Base-by-base conservation (phyloP, 2,329 filamentous ascomycete genomes). In the Sporothrix euskadiensis region DNA sequence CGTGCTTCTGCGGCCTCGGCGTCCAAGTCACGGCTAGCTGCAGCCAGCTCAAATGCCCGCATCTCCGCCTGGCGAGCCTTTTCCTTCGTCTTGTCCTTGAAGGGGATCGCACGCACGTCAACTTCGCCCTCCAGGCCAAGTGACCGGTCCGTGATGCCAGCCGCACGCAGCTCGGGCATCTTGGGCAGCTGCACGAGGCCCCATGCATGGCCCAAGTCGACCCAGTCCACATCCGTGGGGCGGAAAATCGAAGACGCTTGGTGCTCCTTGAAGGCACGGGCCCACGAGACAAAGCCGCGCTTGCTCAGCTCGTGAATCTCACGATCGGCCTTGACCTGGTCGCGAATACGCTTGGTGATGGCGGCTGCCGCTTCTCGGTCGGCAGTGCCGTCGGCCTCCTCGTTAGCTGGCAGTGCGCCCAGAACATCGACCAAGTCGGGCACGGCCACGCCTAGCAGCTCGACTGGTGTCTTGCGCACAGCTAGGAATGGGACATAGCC, bases 211-310 rank as follows among this genome's bases (percentile, higher is more conserved):
- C 90, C 95, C 0, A 96, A 85, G 71, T 94, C 91, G 5, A 87
- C 83, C 96, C 96, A 99, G 80, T 97, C 91, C 19, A 98, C 85
- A 78, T 97, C 94, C 3, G 86, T 81, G 1, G 94, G 85, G 12
- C 92, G 89, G 84, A 99, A 99, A 77, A 99, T 98, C 78, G 94
- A 97, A 74, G 89, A 91, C 0, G 95, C 94, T 77, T 94, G 90
- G 79, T 98, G 96, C 78, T 96, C 97, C 79, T 89, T 92, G 83
- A 98, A 98, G 77, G 93, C 92, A 79, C 94, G 90, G 1, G 97
- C 90, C 92, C 94, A 98, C 79, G 92, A 95, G 30, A 98, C 95
- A 78, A 99, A 98, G 0, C 91, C 96, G 75, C 91, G 90, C 79
- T 97, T 94, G 0, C 92, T 94, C 79, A 97, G 96, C 80, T 98